Conservation (phyloP, 345 rosid species). For the Linum usitatissimum region DNA sequence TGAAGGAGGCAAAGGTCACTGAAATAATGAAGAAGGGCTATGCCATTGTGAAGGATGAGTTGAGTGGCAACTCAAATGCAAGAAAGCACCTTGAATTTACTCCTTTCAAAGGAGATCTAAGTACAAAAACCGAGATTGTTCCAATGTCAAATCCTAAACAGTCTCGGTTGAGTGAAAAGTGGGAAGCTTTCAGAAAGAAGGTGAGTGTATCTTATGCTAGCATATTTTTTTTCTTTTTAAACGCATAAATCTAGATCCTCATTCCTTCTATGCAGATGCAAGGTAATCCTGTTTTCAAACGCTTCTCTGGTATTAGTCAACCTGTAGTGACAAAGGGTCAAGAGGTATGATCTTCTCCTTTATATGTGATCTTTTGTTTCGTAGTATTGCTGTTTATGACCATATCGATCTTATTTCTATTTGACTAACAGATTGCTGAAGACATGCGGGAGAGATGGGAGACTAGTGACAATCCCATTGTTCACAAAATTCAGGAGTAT, state of each 20-base stretch:
- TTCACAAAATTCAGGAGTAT: constrained; percentile 96
- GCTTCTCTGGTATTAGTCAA: constrained; percentile 53
- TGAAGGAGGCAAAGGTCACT: constrained; percentile 57
- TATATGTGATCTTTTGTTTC: neutral
- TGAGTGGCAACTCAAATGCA: constrained; percentile 47
- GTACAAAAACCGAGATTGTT: constrained; percentile 69
- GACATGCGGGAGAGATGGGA: constrained; percentile 94
- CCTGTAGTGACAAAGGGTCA: constrained; percentile 83
- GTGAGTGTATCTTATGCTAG: constrained; percentile 21
- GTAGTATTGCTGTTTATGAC: neutral
- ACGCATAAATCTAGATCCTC: neutral
- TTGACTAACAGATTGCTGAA: constrained; percentile 64
- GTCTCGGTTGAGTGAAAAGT: constrained; percentile 63
- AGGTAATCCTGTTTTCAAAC: constrained; percentile 63
- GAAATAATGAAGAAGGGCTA: constrained; percentile 80
- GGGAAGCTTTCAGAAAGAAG: constrained; percentile 61
- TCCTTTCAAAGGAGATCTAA: constrained; percentile 63
- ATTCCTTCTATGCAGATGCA: constrained; percentile 39
- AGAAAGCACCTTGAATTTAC: constrained; percentile 78
- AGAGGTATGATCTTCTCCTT: constrained; percentile 44
- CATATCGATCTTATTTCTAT: constrained; percentile 11
- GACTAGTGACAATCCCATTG: constrained; percentile 86
- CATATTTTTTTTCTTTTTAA: neutral
- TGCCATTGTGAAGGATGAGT: constrained; percentile 79
- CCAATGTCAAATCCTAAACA: constrained; percentile 41